These are phyloP conservation scores for Ophiocytium majus DNA, from an alignment of 352 stramenopile species.

Conservation along the genomic window DNA sequence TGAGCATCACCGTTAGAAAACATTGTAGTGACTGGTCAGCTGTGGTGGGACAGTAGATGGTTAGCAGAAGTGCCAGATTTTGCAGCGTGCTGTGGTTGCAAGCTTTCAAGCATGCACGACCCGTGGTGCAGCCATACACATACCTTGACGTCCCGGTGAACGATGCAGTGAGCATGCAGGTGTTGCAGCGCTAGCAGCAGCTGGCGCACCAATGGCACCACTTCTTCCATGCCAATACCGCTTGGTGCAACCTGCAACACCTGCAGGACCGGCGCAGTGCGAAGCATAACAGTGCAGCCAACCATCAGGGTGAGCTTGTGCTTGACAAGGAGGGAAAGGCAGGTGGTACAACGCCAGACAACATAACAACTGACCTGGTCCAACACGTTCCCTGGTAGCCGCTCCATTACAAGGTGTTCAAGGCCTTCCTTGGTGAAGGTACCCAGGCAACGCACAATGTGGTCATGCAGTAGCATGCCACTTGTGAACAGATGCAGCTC, in stretches of 20 bases:
- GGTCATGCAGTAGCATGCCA: not conserved
- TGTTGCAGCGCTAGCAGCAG: conserved; percentile 7
- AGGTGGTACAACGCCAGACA: too few species aligned
- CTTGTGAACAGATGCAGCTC: not conserved
- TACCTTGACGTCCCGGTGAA: conserved; percentile 16
- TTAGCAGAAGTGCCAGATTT: too few species aligned
- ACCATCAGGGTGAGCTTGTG: too few species aligned
- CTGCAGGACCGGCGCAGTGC: not conserved
- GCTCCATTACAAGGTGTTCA: conserved; percentile 12
- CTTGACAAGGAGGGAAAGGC: too few species aligned
- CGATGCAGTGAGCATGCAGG: not conserved
- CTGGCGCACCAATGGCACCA: not conserved
- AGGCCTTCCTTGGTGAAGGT: not conserved
- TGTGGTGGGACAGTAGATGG: too few species aligned
- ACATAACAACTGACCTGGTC: not conserved
- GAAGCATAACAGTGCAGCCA: too few species aligned
- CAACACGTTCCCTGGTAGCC: not conserved
- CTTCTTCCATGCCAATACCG: not conserved
- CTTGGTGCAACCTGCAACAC: not conserved
- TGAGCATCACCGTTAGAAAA: not conserved
- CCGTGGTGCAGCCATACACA: too few species aligned
- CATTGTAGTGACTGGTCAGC: too few species aligned
- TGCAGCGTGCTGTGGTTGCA: too few species aligned
- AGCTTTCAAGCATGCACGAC: too few species aligned
- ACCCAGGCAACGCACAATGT: conserved; percentile 10